Percentiles rank a stretch among this genome's conserved stretches.
Conservation (phyloP, 2,329 filamentous ascomycete species). For the Grosmannia serpens region DNA sequence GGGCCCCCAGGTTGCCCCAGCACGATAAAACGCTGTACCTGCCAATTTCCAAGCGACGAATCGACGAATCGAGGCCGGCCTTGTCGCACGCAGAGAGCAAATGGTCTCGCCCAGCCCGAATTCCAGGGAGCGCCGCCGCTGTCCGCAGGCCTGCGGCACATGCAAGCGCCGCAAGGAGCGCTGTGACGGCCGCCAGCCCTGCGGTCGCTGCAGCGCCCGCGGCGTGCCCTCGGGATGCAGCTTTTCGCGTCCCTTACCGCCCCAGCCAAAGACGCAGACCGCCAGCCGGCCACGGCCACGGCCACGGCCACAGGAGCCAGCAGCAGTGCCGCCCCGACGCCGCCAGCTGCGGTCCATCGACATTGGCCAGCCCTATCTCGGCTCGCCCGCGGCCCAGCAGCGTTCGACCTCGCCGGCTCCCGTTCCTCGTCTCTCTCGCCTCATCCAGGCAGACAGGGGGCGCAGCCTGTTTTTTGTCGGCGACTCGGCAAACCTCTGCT, state of each 20-base stretch:
- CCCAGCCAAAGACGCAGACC: not conserved
- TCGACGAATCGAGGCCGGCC: not conserved
- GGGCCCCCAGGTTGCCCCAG: not conserved
- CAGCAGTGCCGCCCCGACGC: not conserved
- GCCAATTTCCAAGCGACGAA: not conserved
- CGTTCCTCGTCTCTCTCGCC: conserved; percentile 17
- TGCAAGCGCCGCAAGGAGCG: conserved; percentile 20
- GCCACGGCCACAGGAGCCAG: not conserved
- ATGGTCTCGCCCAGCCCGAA: conserved; percentile 15
- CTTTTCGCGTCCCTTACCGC: not conserved
- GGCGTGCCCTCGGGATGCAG: conserved; percentile 14
- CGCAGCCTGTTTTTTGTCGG: conserved; percentile 25
- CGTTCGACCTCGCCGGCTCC: not conserved
- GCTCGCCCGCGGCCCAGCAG: not conserved
- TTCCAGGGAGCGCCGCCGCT: conserved; percentile 15
- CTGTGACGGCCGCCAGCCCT: conserved; percentile 18
- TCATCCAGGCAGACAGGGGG: conserved; percentile 19
- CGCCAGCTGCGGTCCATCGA: not conserved
- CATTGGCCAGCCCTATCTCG: not conserved
- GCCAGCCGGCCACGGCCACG: not conserved
- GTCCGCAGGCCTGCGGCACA: conserved; percentile 15
- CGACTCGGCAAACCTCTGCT: conserved; percentile 23
- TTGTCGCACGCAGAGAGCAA: not conserved
- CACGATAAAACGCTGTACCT: not conserved
- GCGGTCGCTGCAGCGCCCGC: conserved; percentile 16